Evolutionary conservation across 805 yeast genomes (phyloP), one percentile per base, ranked within the genome.

Genomic region (Huiozyma naganishii): DNA sequence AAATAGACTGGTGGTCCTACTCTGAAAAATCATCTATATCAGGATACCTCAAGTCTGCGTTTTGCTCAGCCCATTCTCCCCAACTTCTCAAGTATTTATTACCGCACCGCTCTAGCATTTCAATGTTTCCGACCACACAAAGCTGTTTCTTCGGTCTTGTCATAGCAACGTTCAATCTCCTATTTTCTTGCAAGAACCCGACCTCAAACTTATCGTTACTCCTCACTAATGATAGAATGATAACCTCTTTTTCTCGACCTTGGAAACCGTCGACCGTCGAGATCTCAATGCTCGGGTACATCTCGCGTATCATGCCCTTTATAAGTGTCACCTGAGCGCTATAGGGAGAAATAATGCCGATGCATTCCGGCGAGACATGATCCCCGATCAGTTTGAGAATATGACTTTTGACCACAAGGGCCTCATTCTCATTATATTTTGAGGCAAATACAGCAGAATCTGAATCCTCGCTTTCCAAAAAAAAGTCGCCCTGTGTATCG

Each of bases 241-340:
- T 87, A 0, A 79, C 81, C 53, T 89, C 94, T 60, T 90, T 92
- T 57, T 90, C 98, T 48, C 97, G 69, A 1, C 98, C 98, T 66
- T 90, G 98, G 55, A 90, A 92, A 1, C 97, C 97, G 65, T 90
- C 98, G 5, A 90, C 90, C 0, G 97, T 86, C 5, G 95, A 77
- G 0, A 89, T 75, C 56, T 90, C 97, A 6, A 90, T 66, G 8
- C 37, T 28, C 0, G 73, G 70, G 40, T 64, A 66, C 13, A 48
- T 41, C 4, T 58, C 59, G 30, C 68, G 66, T 1, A 83, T 49
- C 8, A 68, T 43, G 36, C 64, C 68, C 48, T 78, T 77, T 29
- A 90, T 51, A 10, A 74, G 55, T 0, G 80, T 60, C 0, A 88
- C 95, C 57, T 90, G 98, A 0, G 95, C 95, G 54, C 75, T 80